A percentile compares a stretch with the other conserved stretches of the same genome.
Evolutionary conservation across 2,329 filamentous ascomycete species (phyloP).

Genomic region (Xylaria sp.): DNA sequence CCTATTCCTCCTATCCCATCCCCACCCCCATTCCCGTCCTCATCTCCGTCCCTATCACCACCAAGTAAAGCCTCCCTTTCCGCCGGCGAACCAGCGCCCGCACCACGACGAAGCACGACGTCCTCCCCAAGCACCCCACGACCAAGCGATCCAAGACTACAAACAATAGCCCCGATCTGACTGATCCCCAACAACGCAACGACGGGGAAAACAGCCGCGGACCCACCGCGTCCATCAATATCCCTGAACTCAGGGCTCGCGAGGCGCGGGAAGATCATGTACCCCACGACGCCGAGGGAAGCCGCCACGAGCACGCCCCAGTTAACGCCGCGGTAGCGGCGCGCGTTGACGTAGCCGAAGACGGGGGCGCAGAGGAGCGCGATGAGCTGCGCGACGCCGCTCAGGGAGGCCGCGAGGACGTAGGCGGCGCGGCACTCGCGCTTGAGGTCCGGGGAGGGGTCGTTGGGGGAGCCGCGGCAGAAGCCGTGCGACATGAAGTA

Average conservation of each 20-base stretch:
- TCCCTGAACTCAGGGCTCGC: constrained; percentile 78
- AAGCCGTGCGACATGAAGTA: constrained; percentile 86
- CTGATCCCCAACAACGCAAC: constrained; percentile 87
- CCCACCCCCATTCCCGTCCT: too few relatives aligned
- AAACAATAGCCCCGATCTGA: constrained; percentile 96
- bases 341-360: constrained; percentile 74
- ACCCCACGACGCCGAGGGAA: constrained; percentile 79
- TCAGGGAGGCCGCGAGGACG: constrained; percentile 85
- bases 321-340: constrained; percentile 66
- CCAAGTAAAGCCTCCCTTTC: constrained; percentile 52
- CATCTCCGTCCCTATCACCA: constrained; percentile 41
- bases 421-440: constrained; percentile 88
- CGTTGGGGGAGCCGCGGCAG: constrained; percentile 74
- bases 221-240: constrained; percentile 73
- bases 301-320: constrained; percentile 79
- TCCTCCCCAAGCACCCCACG: constrained; percentile 76
- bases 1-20: constrained; percentile 27
- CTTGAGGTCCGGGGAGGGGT: constrained; percentile 79
- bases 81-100: constrained; percentile 3
- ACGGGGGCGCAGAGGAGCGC: constrained; percentile 86
- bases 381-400: constrained; percentile 87
- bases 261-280: constrained; percentile 79
- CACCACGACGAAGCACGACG: constrained; percentile 40
- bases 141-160: constrained; percentile 88
- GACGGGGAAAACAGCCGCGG: constrained; percentile 75